A percentile compares a stretch with the other conserved stretches of the same genome.
These are phyloP conservation scores for Monosporascus sp. DNA, from an alignment of 2,329 filamentous ascomycete species.

Conservation along the genomic window DNA sequence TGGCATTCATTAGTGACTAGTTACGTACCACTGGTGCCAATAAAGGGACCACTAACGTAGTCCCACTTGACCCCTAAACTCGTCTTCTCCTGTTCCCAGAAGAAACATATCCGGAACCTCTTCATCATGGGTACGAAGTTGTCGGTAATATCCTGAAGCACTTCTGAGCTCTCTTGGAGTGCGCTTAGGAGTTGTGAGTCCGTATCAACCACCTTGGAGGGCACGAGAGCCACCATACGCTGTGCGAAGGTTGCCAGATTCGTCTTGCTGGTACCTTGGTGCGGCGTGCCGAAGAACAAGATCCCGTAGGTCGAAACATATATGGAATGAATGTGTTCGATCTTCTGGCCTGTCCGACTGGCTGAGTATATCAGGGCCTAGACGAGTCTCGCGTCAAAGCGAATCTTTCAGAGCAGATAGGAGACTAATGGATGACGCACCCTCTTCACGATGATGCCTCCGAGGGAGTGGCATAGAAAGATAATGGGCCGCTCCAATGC, in stretches of 20 bases:
- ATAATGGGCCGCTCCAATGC: constrained; percentile 5
- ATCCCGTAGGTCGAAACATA: constrained; percentile 8
- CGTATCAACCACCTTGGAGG: constrained; percentile 8
- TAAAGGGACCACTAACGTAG: too few species aligned
- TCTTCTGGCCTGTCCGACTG: constrained; percentile 2
- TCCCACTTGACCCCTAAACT: constrained; percentile 4
- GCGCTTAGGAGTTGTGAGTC: constrained; percentile 7
- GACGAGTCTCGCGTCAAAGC: too few species aligned
- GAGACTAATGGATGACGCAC: neutral
- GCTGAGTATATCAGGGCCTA: constrained; percentile 6
- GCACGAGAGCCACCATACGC: constrained; percentile 4
- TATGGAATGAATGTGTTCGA: constrained; percentile 8
- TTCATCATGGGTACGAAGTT: constrained; percentile 9
- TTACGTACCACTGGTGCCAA: neutral
- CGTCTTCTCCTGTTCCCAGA: constrained; percentile 10
- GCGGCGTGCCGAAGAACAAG: constrained; percentile 8
- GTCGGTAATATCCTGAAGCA: constrained; percentile 8
- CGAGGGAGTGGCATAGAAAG: constrained; percentile 6
- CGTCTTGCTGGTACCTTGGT: constrained; percentile 5
- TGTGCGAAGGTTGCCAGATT: constrained; percentile 4
- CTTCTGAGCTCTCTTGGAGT: constrained; percentile 5
- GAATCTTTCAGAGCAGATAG: neutral
- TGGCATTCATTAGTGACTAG: neutral
- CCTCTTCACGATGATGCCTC: constrained; percentile 8
- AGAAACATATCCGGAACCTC: constrained; percentile 8